Conservation (phyloP, 495 filamentous ascomycete genomes). For the Margaritispora aquatica region DNA sequence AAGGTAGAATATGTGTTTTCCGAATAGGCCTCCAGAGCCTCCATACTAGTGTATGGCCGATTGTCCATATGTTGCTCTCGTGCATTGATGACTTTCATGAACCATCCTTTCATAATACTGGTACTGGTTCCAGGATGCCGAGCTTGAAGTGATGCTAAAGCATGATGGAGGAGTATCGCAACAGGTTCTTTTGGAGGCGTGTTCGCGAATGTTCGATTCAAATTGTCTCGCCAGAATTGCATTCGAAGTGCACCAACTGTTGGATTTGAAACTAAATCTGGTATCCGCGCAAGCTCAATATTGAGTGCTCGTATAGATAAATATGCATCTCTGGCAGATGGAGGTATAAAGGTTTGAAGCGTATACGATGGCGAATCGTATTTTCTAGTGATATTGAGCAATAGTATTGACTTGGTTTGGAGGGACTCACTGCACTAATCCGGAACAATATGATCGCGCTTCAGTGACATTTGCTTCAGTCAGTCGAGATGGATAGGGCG, state of each 20-base stretch:
- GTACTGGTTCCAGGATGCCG: slow-evolving; percentile 44
- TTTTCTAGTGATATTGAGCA: slow-evolving; percentile 43
- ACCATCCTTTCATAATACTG: slow-evolving; percentile 71
- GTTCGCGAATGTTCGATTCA: slow-evolving; percentile 64
- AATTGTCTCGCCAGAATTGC: slow-evolving; percentile 87
- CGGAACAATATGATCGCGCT: slow-evolving; percentile 49
- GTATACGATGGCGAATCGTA: slow-evolving; percentile 83
- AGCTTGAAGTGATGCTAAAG: slow-evolving; percentile 53
- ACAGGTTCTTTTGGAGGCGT: slow-evolving; percentile 83
- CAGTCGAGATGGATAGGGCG: slow-evolving; percentile 21
- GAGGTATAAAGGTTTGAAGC: slow-evolving; percentile 78
- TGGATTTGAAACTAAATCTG: slow-evolving; percentile 76
- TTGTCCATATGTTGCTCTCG: slow-evolving; percentile 81
- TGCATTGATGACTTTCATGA: slow-evolving; percentile 67
- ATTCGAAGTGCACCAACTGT: slow-evolving; percentile 81
- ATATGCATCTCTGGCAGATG: slow-evolving; percentile 66
- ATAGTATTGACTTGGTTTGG: not conserved
- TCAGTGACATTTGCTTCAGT: slow-evolving; percentile 39
- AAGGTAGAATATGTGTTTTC: slow-evolving; percentile 92
- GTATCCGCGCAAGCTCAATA: slow-evolving; percentile 78
- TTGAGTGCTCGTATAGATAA: slow-evolving; percentile 90
- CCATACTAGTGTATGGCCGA: slow-evolving; percentile 67
- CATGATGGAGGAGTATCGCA: slow-evolving; percentile 71
- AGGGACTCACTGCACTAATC: slow-evolving; percentile 46
- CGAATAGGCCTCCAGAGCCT: slow-evolving; percentile 76